These are phyloP conservation scores for Blastobotrys persicus DNA, from an alignment of 1,139 yeast genomes.

Conservation along the genomic window DNA sequence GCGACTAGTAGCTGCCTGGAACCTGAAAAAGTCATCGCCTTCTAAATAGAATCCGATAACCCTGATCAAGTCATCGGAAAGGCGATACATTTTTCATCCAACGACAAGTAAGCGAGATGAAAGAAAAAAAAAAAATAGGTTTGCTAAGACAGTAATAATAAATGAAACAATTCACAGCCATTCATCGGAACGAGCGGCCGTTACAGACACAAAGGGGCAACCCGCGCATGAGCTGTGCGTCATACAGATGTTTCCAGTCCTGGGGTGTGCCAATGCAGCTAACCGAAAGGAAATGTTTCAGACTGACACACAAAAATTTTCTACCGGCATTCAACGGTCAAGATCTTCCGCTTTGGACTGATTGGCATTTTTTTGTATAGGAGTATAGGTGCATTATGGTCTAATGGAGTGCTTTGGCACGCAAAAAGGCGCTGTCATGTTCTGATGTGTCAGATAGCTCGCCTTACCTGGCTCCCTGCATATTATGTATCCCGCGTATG, in stretches of 20 bases:
- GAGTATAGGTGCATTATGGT: too few relatives aligned
- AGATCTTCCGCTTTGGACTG: neutral
- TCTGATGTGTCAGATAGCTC: neutral
- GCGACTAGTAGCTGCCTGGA: conserved; percentile 3
- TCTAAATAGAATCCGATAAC: conserved; percentile 5
- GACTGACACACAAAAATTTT: neutral
- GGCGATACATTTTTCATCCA: neutral
- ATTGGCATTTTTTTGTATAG: too few relatives aligned
- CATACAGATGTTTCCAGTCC: neutral
- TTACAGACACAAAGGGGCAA: neutral
- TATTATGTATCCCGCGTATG: neutral
- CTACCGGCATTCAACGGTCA: neutral
- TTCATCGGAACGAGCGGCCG: neutral
- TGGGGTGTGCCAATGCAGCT: neutral
- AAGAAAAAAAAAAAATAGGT: neutral
- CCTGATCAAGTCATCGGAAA: neutral
- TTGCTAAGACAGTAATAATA: neutral
- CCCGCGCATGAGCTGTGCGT: neutral
- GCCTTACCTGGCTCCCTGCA: neutral
- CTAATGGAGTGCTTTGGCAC: too few relatives aligned
- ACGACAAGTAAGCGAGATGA: neutral
- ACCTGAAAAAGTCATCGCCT: conserved; percentile 4
- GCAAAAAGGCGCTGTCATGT: neutral
- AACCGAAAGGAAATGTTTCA: neutral
- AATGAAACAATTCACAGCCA: too few relatives aligned